A percentile compares a stretch with the other conserved stretches of the same genome.
Evolutionary conservation across 257 asterid species (phyloP).

Genomic region (Anisodus acutangulus): DNA sequence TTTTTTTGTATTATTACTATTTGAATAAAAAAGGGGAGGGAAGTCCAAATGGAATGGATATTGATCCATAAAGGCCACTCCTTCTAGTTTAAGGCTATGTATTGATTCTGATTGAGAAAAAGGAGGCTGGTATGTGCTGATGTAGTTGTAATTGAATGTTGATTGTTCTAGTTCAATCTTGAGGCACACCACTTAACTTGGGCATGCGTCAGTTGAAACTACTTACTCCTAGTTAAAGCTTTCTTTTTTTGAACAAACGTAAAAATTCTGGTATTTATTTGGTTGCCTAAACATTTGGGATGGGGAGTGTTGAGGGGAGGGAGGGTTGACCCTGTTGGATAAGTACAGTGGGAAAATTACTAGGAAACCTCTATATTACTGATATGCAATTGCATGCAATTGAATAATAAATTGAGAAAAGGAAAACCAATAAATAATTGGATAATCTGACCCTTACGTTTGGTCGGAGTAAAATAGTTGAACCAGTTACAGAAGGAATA

Average conservation of each 20-base stretch:
- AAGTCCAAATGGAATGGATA: background rate
- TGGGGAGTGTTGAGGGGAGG: conserved; percentile 6
- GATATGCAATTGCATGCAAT: background rate
- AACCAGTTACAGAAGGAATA: background rate
- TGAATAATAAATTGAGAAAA: background rate
- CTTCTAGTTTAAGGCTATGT: background rate
- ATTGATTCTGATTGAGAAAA: background rate
- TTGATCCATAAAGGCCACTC: background rate
- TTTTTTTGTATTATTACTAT: no score
- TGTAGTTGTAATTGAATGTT: background rate
- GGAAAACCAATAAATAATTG: background rate
- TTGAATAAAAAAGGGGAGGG: background rate
- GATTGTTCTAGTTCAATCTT: conserved; percentile 6
- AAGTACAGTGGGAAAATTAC: background rate
- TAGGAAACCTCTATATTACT: background rate
- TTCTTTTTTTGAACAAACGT: background rate
- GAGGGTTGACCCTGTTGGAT: background rate
- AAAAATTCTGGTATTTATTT: background rate
- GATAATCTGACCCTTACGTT: background rate
- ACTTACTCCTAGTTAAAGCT: background rate
- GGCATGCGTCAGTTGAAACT: background rate
- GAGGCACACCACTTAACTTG: conserved; percentile 9
- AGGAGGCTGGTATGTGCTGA: background rate
- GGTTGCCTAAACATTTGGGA: background rate
- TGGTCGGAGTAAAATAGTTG: background rate